Evolutionary conservation across 768 basidiomycete genomes (phyloP).

Genomic region (Suillus plorans): DNA sequence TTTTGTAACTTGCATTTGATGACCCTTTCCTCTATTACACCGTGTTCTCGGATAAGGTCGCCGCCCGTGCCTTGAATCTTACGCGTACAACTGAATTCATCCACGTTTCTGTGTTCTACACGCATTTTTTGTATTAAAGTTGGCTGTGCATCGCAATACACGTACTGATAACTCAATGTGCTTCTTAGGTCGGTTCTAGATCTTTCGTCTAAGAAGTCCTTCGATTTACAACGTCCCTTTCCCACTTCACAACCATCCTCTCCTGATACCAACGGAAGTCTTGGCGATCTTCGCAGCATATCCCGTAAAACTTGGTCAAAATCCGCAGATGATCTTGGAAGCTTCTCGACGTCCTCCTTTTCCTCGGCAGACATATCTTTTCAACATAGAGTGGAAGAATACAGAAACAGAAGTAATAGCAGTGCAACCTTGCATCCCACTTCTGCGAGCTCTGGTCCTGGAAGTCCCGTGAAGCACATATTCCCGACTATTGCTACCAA

Average conservation of each 20-base stretch:
- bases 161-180: conserved; percentile 21
- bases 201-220: conserved; percentile 48
- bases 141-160: background rate
- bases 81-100: background rate
- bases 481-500: conserved; percentile 36
- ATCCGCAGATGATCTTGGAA: conserved; percentile 77
- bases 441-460: conserved; percentile 25
- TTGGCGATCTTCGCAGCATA: conserved; percentile 68
- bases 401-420: conserved; percentile 61
- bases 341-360: conserved; percentile 38
- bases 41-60: background rate
- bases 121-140: background rate
- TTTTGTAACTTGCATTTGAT: background rate
- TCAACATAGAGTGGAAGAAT: conserved; percentile 63
- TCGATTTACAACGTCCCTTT: conserved; percentile 39
- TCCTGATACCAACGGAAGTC: conserved; percentile 33
- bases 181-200: conserved; percentile 63
- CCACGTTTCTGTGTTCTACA: background rate
- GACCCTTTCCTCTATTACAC: background rate
- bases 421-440: conserved; percentile 48
- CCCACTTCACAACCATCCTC: conserved; percentile 30
- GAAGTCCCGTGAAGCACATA: conserved; percentile 38
- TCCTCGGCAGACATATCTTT: conserved; percentile 47
- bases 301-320: conserved; percentile 77
- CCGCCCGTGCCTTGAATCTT: conserved; percentile 4